phyloP scores from a whole-genome alignment of 2,329 filamentous ascomycete genomes.

The Venturiaceae sp. region DNA sequence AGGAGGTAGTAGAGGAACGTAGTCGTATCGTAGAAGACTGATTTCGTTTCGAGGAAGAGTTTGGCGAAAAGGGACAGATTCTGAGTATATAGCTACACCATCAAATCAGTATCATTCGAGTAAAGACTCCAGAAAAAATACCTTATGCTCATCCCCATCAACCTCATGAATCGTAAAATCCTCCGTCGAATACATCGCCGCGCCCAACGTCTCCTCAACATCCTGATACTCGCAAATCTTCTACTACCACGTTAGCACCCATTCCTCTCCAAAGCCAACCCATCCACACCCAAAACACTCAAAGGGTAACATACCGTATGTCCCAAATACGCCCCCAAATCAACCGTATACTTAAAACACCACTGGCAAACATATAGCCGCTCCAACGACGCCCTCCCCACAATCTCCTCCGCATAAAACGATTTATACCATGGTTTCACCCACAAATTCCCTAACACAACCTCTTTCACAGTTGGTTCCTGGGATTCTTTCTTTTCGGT shows the following conservation, averaged over 20 bases:
- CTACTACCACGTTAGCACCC: background rate
- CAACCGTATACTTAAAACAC: constrained; percentile 86
- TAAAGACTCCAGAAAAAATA: constrained; percentile 8
- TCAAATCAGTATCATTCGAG: background rate
- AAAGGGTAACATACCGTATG: constrained; percentile 28
- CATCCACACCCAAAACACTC: background rate
- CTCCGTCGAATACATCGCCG: constrained; percentile 66
- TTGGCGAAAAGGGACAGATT: constrained; percentile 95
- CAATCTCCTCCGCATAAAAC: constrained; percentile 65
- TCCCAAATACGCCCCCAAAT: constrained; percentile 36
- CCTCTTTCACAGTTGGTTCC: constrained; percentile 63
- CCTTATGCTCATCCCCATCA: constrained; percentile 74
- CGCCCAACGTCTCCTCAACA: constrained; percentile 48
- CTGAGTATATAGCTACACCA: constrained; percentile 65
- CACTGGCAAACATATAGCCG: constrained; percentile 77
- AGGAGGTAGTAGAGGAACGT: constrained; percentile 94
- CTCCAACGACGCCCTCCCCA: constrained; percentile 29
- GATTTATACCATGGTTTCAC: constrained; percentile 92
- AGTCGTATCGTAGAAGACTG: constrained; percentile 92
- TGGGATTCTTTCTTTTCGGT: constrained; percentile 5
- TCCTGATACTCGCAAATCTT: constrained; percentile 33
- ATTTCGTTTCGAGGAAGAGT: constrained; percentile 96
- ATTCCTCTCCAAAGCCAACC: background rate
- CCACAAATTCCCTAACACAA: constrained; percentile 72
- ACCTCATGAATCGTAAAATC: constrained; percentile 87